These are phyloP conservation scores for Meira miltonrushii DNA, from an alignment of 1,284 basidiomycete genomes.

Conservation along the genomic window DNA sequence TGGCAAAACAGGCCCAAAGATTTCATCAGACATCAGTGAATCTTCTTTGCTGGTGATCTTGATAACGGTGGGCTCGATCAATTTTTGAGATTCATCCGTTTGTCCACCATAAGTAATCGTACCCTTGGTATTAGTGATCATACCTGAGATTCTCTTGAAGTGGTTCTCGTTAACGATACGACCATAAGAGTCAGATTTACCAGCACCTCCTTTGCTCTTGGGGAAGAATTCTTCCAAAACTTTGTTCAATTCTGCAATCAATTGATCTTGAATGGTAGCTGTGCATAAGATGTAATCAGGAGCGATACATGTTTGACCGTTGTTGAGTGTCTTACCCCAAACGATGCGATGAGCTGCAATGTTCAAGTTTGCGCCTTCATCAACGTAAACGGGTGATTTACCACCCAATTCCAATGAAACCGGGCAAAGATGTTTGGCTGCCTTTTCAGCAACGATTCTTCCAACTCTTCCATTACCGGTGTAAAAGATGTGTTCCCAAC, in stretches of 20 bases:
- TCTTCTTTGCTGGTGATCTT: conserved; percentile 62
- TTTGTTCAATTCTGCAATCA: conserved; percentile 63
- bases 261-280: conserved; percentile 61
- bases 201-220: conserved; percentile 54
- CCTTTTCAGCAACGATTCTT: conserved; percentile 71
- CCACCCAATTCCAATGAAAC: conserved; percentile 72
- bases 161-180: conserved; percentile 60
- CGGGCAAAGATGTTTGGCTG: conserved; percentile 79
- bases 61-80: conserved; percentile 61
- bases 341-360: conserved; percentile 60
- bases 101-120: conserved; percentile 68
- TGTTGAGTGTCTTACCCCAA: conserved; percentile 72
- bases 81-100: conserved; percentile 60
- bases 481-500: conserved; percentile 69
- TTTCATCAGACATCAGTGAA: conserved; percentile 63
- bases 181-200: conserved; percentile 56
- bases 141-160: conserved; percentile 62
- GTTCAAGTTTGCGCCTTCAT: conserved; percentile 59
- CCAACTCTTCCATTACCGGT: conserved; percentile 67
- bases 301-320: conserved; percentile 60
- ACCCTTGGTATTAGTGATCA: conserved; percentile 68
- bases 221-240: conserved; percentile 55
- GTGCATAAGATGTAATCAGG: conserved; percentile 72
- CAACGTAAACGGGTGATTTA: conserved; percentile 77
- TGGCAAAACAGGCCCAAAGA: conserved; percentile 71